Base-by-base conservation (phyloP, 2,329 filamentous ascomycete genomes). In the Alternaria novae-zelandiae region DNA sequence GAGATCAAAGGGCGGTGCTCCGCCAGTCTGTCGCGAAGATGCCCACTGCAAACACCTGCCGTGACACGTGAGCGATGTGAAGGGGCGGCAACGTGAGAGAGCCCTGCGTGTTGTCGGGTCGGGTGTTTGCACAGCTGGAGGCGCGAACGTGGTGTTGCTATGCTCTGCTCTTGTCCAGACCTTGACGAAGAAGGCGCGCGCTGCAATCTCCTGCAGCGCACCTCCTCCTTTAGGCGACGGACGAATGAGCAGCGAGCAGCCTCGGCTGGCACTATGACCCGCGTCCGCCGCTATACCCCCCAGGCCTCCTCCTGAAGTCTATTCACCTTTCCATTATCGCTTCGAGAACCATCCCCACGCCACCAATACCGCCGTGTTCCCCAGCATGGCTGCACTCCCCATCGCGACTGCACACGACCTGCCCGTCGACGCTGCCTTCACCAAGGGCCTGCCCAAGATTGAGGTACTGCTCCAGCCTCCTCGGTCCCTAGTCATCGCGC, bases 371-470 rank as follows among this genome's bases (percentile, higher is more conserved):
- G 23, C 43, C 12, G 54, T 54, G 51, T 43, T 6, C 60, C 57
- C 10, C 23, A 21, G 25, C 17, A 45, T 23, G 17, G n/a, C 36
- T 43, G 53, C 53, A 28, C 30, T 49, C 32, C 28, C 57, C 45
- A 49, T 25, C 60, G 73, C 72, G 68, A 23, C 71, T 56, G 59
- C 58, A 54, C 49, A 65, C 25, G 47, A 47, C 23, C 46, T 26
- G 12, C 57, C 69, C 53, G 69, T 74, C 58, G 70, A 75, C 58
- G 11, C 36, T 43, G 66, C 56, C 44, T 83, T 82, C 62, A 68
- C 77, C 45, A 69, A 62, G 65, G 60, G 71, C 2, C 72, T 84
- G 51, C 82, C 82, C n/a, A 83, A 84, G 68, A 76, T 81, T 53
- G 82, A 84, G 77, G 77, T 80, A 78, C 57, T 54, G 41, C 54